These are phyloP conservation scores for Saccharomycopsis crataegensis DNA, from an alignment of 1,139 yeast genomes.

Conservation along the genomic window DNA sequence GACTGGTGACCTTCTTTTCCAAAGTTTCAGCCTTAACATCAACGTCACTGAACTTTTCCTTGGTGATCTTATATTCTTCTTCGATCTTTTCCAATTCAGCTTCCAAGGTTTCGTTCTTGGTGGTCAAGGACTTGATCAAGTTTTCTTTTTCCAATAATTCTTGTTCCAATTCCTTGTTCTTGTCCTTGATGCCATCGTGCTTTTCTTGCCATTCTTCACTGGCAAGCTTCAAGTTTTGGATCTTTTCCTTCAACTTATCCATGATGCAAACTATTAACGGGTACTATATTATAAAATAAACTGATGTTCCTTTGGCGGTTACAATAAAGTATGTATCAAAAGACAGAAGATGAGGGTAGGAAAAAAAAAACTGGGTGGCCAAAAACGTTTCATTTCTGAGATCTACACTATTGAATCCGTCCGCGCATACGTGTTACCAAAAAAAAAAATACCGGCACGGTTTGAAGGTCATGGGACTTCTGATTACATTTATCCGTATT, in stretches of 20 bases:
- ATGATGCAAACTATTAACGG: constrained; percentile 22
- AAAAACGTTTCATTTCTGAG: too few species aligned
- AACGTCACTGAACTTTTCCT: constrained; percentile 13
- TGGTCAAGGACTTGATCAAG: constrained; percentile 81
- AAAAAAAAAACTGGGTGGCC: neutral
- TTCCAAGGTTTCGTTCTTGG: constrained; percentile 19
- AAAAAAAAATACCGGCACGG: too few species aligned
- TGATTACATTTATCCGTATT: too few species aligned
- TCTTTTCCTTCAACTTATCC: constrained; percentile 47
- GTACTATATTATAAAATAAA: too few species aligned
- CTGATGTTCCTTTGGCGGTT: too few species aligned
- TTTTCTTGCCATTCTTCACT: constrained; percentile 97
- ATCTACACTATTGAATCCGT: too few species aligned
- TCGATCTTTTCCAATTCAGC: constrained; percentile 21
- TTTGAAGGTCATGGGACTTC: too few species aligned
- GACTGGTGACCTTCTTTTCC: constrained; percentile 19
- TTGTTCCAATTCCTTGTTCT: constrained; percentile 86
- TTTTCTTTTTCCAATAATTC: constrained; percentile 89
- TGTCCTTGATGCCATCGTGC: constrained; percentile 78
- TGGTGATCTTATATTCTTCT: constrained; percentile 27
- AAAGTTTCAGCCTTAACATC: constrained; percentile 19
- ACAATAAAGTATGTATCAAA: too few species aligned
- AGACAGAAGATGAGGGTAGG: neutral
- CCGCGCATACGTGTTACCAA: too few species aligned
- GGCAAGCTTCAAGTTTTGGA: constrained; percentile 84